These are phyloP conservation scores for Mycena sp. DNA, from an alignment of 1,284 basidiomycete genomes.

Conservation along the genomic window DNA sequence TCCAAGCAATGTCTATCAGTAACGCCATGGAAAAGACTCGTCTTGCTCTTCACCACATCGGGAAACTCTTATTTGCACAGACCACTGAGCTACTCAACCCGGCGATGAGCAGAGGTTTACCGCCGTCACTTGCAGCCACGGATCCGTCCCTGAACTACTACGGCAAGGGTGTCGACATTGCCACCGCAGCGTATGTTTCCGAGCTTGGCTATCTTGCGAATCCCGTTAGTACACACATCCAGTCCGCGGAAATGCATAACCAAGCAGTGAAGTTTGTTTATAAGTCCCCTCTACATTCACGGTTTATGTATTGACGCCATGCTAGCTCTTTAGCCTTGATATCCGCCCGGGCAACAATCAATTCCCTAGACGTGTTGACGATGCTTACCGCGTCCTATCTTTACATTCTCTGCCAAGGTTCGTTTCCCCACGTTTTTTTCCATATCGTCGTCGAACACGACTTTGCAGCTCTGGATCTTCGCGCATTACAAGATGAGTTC, in stretches of 20 bases:
- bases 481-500: slow-evolving; percentile 76
- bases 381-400: slow-evolving; percentile 80
- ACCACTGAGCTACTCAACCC: slow-evolving; percentile 87
- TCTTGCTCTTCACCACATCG: slow-evolving; percentile 82
- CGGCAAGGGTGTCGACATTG: slow-evolving; percentile 71
- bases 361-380: slow-evolving; percentile 79
- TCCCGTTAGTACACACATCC: slow-evolving; percentile 89
- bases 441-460: neutral
- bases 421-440: neutral
- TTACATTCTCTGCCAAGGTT: slow-evolving; percentile 79
- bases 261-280: slow-evolving; percentile 72
- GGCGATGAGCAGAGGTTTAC: slow-evolving; percentile 84
- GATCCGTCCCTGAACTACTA: slow-evolving; percentile 88
- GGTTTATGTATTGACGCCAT: slow-evolving; percentile 11
- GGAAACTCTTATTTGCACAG: slow-evolving; percentile 88
- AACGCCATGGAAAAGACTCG: slow-evolving; percentile 92
- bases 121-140: slow-evolving; percentile 81
- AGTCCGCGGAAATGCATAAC: slow-evolving; percentile 77
- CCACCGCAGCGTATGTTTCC: slow-evolving; percentile 67
- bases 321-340: slow-evolving; percentile 81
- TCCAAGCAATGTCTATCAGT: slow-evolving; percentile 68
- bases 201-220: slow-evolving; percentile 87
- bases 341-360: slow-evolving; percentile 81
- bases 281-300: neutral
- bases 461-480: slow-evolving; percentile 72